Evolutionary conservation across 192 early-diverging fungal species (phyloP).

Genomic region (Coemansia sp.): DNA sequence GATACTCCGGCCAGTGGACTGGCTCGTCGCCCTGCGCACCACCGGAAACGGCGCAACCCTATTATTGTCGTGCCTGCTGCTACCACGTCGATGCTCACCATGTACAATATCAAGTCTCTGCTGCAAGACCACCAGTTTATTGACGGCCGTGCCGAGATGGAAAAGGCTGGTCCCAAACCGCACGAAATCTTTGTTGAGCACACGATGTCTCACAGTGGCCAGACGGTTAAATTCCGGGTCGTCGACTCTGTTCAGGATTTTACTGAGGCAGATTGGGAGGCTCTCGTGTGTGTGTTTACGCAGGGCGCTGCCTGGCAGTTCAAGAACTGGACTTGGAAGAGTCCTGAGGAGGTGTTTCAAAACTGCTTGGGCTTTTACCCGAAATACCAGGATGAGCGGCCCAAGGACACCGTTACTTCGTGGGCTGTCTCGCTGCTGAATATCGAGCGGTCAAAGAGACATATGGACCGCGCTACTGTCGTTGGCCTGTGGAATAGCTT

Average conservation of each 20-base stretch:
- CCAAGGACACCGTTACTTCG: constrained; percentile 29
- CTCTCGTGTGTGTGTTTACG: constrained; percentile 89
- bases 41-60: constrained; percentile 59
- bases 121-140: constrained; percentile 75
- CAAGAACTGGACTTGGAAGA: constrained; percentile 84
- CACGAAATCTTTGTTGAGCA: constrained; percentile 65
- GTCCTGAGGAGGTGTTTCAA: constrained; percentile 81
- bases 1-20: not conserved
- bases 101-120: constrained; percentile 89
- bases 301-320: constrained; percentile 94
- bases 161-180: constrained; percentile 70
- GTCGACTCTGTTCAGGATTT: constrained; percentile 77
- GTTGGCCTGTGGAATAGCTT: constrained; percentile 42
- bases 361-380: constrained; percentile 68
- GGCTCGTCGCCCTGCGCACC: constrained; percentile 17
- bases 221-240: constrained; percentile 71
- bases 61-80: constrained; percentile 93
- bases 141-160: constrained; percentile 62
- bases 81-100: constrained; percentile 77
- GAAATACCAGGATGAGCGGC: constrained; percentile 50
- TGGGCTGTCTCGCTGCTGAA: constrained; percentile 40
- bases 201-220: constrained; percentile 35
- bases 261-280: constrained; percentile 79
- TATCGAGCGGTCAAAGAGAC: constrained; percentile 51
- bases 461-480: constrained; percentile 50